These are phyloP conservation scores for Coemansia sp. DNA, from an alignment of 192 early-diverging fungal genomes.

Conservation along the genomic window DNA sequence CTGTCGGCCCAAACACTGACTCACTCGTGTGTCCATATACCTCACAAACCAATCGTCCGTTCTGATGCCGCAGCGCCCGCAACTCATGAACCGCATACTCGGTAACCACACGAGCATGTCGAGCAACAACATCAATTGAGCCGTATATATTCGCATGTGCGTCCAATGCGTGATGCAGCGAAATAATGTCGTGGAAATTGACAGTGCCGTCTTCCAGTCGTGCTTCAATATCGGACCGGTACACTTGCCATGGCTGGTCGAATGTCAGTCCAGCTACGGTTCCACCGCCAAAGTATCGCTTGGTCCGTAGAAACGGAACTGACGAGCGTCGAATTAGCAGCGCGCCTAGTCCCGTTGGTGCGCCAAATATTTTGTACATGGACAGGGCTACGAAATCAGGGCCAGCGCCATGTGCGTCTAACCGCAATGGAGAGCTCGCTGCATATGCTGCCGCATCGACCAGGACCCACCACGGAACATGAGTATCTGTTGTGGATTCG, in stretches of 20 bases:
- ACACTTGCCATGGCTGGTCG: slow-evolving; percentile 60
- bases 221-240: slow-evolving; percentile 49
- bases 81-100: slow-evolving; percentile 45
- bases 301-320: slow-evolving; percentile 50
- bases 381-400: slow-evolving; percentile 74
- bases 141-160: slow-evolving; percentile 49
- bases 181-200: slow-evolving; percentile 71
- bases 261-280: slow-evolving; percentile 64
- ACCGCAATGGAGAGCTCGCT: slow-evolving; percentile 62
- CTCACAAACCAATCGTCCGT: slow-evolving; percentile 54
- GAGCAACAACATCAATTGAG: slow-evolving; percentile 38
- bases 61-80: slow-evolving; percentile 55
- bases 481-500: neutral
- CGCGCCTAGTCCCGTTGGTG: slow-evolving; percentile 79
- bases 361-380: slow-evolving; percentile 90
- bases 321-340: slow-evolving; percentile 63
- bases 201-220: slow-evolving; percentile 77
- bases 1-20: slow-evolving; percentile 45
- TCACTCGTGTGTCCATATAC: slow-evolving; percentile 23
- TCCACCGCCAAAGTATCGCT: slow-evolving; percentile 79
- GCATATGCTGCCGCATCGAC: slow-evolving; percentile 75
- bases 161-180: slow-evolving; percentile 69
- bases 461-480: slow-evolving; percentile 59
- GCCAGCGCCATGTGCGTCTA: slow-evolving; percentile 46
- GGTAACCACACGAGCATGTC: slow-evolving; percentile 57